phyloP scores from a whole-genome alignment of 768 basidiomycete genomes.

The Gloeopeniophorella convolvens region DNA sequence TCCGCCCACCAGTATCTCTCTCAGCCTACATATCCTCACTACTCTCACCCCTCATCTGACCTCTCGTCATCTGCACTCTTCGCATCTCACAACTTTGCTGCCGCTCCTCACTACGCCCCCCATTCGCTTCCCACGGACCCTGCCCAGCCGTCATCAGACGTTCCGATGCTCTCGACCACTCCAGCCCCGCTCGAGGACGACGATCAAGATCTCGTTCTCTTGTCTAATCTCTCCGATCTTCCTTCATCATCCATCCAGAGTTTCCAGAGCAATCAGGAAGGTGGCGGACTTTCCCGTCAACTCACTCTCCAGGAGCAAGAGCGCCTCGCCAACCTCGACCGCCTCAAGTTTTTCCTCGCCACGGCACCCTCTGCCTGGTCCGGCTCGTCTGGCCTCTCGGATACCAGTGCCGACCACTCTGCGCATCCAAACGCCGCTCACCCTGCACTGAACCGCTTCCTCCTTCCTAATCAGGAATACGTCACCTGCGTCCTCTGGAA shows the following conservation, averaged over 20 bases:
- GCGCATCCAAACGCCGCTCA: slow-evolving; percentile 49
- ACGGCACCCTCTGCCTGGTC: slow-evolving; percentile 79
- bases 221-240: slow-evolving; percentile 14
- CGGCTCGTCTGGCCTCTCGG: slow-evolving; percentile 27
- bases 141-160: slow-evolving; percentile 6
- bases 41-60: slow-evolving; percentile 9
- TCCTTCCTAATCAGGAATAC: slow-evolving; percentile 80
- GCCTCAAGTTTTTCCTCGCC: slow-evolving; percentile 84
- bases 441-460: slow-evolving; percentile 79
- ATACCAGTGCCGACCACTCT: slow-evolving; percentile 15
- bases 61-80: slow-evolving; percentile 11
- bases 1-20: slow-evolving; percentile 13
- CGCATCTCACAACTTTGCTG: slow-evolving; percentile 1
- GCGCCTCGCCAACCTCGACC: slow-evolving; percentile 65
- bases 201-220: slow-evolving; percentile 18
- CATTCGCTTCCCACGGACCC: slow-evolving; percentile 9
- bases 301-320: slow-evolving; percentile 62
- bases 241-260: slow-evolving; percentile 15
- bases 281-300: slow-evolving; percentile 41
- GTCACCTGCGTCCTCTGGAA: slow-evolving; percentile 92
- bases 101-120: neutral
- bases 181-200: slow-evolving; percentile 18
- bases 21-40: slow-evolving; percentile 16
- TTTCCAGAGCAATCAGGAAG: slow-evolving; percentile 11
- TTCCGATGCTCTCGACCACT: slow-evolving; percentile 10